Evolutionary conservation across 345 rosid genomes (phyloP).

Genomic region (Euphorbia tirucalli): DNA sequence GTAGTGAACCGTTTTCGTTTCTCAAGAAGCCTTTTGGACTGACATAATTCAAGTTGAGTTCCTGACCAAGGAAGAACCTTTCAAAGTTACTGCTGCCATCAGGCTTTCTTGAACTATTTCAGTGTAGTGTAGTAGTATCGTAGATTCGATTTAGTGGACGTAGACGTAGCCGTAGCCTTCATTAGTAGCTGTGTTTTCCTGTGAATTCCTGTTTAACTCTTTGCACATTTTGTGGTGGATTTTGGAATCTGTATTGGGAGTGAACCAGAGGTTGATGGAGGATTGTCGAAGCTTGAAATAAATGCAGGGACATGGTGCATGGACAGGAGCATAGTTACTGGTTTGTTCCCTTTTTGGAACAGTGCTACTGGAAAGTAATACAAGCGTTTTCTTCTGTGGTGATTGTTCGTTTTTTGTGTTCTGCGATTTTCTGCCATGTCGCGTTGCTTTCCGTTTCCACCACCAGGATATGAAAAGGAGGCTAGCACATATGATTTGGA

Average conservation of each 20-base stretch:
- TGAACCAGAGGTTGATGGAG: slow-evolving; percentile 19
- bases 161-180: slow-evolving; percentile 12
- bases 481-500: slow-evolving; percentile 9
- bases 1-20: slow-evolving; percentile 29
- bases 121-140: slow-evolving; percentile 10
- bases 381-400: slow-evolving; percentile 6
- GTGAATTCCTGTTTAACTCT: slow-evolving; percentile 16
- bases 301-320: slow-evolving; percentile 20
- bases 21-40: slow-evolving; percentile 33
- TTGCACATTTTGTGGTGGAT: slow-evolving; percentile 20
- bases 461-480: slow-evolving; percentile 19
- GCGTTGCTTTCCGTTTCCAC: slow-evolving; percentile 22
- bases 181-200: slow-evolving; percentile 16
- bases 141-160: slow-evolving; percentile 21
- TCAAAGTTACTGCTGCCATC: slow-evolving; percentile 12
- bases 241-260: slow-evolving; percentile 19
- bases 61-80: slow-evolving; percentile 11
- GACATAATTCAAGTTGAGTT: slow-evolving; percentile 28
- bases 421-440: slow-evolving; percentile 14
- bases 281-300: slow-evolving; percentile 8
- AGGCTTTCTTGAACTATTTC: slow-evolving; percentile 17
- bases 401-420: background rate
- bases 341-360: slow-evolving; percentile 14
- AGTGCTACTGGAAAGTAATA: slow-evolving; percentile 11
- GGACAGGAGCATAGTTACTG: slow-evolving; percentile 10